These are phyloP conservation scores for Alternaria conjuncta DNA, from an alignment of 2,329 filamentous ascomycete species.

Conservation along the genomic window DNA sequence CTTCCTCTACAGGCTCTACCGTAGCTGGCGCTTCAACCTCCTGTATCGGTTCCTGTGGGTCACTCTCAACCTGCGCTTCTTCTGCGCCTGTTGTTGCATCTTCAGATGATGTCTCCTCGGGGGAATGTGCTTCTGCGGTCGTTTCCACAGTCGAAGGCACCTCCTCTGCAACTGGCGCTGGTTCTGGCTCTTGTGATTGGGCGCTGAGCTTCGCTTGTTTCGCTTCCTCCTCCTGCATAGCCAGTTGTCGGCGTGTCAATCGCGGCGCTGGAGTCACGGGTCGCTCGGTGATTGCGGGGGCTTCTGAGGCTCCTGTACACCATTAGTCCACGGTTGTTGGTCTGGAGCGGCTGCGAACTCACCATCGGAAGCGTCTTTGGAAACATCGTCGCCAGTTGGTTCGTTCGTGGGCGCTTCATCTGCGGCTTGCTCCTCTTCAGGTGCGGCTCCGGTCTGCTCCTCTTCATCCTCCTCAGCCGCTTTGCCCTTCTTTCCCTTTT, in stretches of 20 bases:
- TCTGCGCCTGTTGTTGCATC: constrained; percentile 7
- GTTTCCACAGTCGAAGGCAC: constrained; percentile 2
- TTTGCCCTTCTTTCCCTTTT: constrained; percentile 37
- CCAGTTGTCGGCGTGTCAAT: constrained; percentile 45
- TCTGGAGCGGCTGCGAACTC: constrained; percentile 8
- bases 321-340: constrained; percentile 21
- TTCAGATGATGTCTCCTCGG: background rate
- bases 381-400: constrained; percentile 26
- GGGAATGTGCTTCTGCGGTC: constrained; percentile 3
- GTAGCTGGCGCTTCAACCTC: background rate
- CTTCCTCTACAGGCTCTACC: constrained; percentile 1
- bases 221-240: constrained; percentile 41
- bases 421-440: constrained; percentile 31
- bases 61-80: background rate
- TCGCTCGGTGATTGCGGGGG: constrained; percentile 26
- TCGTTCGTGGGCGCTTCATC: constrained; percentile 28
- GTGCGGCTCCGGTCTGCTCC: constrained; percentile 17
- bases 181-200: constrained; percentile 13
- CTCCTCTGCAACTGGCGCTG: background rate
- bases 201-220: constrained; percentile 28
- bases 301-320: constrained; percentile 27
- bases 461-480: constrained; percentile 23
- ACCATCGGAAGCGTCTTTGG: constrained; percentile 24
- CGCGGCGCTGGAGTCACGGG: constrained; percentile 34
- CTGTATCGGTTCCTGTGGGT: background rate